Evolutionary conservation across 805 yeast genomes (phyloP), one percentile per base, ranked within the genome.

Genomic region (Yamadazyma olivae): DNA sequence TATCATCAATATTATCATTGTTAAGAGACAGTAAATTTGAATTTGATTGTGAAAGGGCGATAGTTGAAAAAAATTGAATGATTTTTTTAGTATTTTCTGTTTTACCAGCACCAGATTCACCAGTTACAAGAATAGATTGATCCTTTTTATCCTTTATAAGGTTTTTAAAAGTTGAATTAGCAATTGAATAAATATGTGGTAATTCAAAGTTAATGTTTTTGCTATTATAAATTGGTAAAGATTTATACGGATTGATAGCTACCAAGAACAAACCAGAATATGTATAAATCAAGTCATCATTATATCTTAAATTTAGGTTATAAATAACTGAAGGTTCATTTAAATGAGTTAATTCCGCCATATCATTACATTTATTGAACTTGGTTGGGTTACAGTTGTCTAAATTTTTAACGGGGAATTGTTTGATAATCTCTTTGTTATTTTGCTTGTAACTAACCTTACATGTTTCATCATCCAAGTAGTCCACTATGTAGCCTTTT

Each of bases 91-190:
- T 93, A 49, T 88, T 93, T 62, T 93, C 99, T 0, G 99, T 93
- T 56, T 93, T 93, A 35, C 99, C 99, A 0, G 99, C 99, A 47
- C 99, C 99, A 17, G 95, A 83, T 56, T 93, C 99, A 45, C 99
- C 99, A 0, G 99, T 93, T n/a, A 93, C 97, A 33, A 93, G 68
- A 37, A 93, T 88, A 9, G 95, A 81, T 64, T 93, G 99, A 57
- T 90, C 83, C 50, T 79, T 79, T 33, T 67, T 71, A 45, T 83
- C 81, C 9, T 73, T 68, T 9, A 87, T 64, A 55, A 93, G 65
- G 50, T 81, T 84, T 44, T 87, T 76, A 49, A 80, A 86, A 1
- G 98, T 95, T 31, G 79, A 78, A 51, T 93, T 96, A 0, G 55
- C 84, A 20, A 85, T 80, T 1, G 95, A 95, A 60, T 81, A 93